phyloP scores from a whole-genome alignment of 441 rosid genomes.

The Aquilaria agallochum region DNA sequence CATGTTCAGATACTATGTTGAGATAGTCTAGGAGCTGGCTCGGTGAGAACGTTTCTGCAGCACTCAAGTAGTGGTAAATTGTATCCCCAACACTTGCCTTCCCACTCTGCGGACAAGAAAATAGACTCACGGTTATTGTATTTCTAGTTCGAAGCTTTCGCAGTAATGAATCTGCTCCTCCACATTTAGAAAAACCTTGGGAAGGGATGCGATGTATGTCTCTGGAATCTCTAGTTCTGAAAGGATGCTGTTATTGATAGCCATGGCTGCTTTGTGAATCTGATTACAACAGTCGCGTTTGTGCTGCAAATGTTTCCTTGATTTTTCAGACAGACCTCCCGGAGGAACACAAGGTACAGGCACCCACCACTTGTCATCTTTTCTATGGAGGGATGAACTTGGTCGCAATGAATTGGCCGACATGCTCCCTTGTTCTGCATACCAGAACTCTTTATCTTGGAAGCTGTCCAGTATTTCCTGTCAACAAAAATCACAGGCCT shows the following conservation, averaged over 20 bases:
- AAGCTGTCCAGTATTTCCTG: conserved; percentile 69
- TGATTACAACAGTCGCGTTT: conserved; percentile 60
- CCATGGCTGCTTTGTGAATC: conserved; percentile 72
- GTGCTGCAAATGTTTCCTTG: conserved; percentile 42
- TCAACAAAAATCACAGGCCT: conserved; percentile 7
- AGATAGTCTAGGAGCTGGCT: conserved; percentile 37
- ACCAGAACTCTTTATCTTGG: conserved; percentile 58
- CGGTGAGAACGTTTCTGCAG: conserved; percentile 35
- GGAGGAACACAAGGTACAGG: conserved; percentile 68
- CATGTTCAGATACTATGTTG: conserved; percentile 41
- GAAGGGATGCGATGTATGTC: conserved; percentile 52
- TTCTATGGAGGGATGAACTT: conserved; percentile 57
- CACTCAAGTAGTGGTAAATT: conserved; percentile 32
- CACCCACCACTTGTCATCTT: conserved; percentile 79
- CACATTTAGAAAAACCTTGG: conserved; percentile 35
- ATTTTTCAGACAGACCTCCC: conserved; percentile 54
- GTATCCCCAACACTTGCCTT: conserved; percentile 43
- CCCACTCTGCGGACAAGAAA: conserved; percentile 28
- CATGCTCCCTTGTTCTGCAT: conserved; percentile 58
- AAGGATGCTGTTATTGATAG: conserved; percentile 55
- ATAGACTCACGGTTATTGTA: neutral
- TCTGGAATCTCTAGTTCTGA: conserved; percentile 73
- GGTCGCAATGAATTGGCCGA: conserved; percentile 38
- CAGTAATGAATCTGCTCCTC: too few species aligned
- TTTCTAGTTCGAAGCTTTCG: too few species aligned